phyloP scores from a whole-genome alignment of 345 rosid genomes.

The Melaleuca quinquenervia region DNA sequence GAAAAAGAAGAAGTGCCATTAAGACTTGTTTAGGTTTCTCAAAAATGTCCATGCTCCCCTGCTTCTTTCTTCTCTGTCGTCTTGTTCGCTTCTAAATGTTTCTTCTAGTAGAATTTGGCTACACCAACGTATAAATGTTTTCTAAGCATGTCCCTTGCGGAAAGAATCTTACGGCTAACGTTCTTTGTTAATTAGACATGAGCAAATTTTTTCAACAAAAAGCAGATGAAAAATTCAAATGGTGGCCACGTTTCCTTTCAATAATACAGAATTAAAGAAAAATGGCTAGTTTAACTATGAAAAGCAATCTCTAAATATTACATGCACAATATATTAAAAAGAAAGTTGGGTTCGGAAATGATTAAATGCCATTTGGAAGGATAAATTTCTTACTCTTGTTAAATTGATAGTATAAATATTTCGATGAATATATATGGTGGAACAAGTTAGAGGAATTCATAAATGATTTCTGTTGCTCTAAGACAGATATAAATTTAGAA shows the following conservation, averaged over 20 bases:
- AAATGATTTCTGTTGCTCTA: not conserved
- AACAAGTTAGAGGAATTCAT: not conserved
- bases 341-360: not conserved
- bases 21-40: fast-evolving
- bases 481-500: not conserved
- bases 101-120: not conserved
- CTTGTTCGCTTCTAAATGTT: not conserved
- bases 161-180: fast-evolving
- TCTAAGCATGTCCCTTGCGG: fast-evolving
- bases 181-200: not conserved
- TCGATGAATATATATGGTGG: not conserved
- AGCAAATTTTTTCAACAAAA: not conserved
- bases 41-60: not conserved
- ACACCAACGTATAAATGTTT: not conserved
- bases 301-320: not conserved
- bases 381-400: not conserved
- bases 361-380: not conserved
- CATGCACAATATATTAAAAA: not conserved
- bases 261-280: fast-evolving
- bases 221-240: not conserved
- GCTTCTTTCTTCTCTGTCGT: not conserved
- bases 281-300: not conserved
- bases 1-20: not conserved
- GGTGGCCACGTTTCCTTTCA: not conserved
- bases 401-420: not conserved